Evolutionary conservation across 495 filamentous ascomycete species (phyloP).

Genomic region (Pseudevernia furfuracea): DNA sequence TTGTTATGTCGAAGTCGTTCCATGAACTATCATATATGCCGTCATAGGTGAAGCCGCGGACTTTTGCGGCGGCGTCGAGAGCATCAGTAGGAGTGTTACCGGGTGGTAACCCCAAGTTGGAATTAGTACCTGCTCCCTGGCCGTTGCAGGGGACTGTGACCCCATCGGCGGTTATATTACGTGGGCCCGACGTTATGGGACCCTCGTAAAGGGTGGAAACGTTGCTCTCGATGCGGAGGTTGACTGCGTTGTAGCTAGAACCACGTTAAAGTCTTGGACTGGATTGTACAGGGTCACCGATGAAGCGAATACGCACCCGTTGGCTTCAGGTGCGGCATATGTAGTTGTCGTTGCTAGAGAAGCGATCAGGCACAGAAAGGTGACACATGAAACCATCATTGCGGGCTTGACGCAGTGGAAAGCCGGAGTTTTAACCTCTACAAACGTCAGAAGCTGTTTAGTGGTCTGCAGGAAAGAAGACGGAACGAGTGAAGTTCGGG

Average conservation of each 20-base stretch:
- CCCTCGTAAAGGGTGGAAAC: slow-evolving; percentile 18
- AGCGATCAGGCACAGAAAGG: no score
- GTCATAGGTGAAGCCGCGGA: slow-evolving; percentile 13
- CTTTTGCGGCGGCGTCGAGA: slow-evolving; percentile 18
- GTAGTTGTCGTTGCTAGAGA: no score
- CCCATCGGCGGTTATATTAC: slow-evolving; percentile 8
- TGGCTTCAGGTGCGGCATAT: no score
- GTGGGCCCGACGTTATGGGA: slow-evolving; percentile 19
- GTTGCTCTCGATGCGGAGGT: slow-evolving; percentile 16
- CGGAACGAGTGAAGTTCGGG: no score
- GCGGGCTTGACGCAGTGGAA: no score
- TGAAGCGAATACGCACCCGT: no score
- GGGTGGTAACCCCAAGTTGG: slow-evolving; percentile 6
- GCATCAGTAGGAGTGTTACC: slow-evolving; percentile 15
- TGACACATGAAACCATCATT: no score
- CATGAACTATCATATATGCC: slow-evolving; percentile 7
- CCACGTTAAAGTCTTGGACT: no score
- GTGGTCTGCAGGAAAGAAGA: no score
- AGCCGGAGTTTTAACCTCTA: no score
- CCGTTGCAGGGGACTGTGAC: slow-evolving; percentile 12
- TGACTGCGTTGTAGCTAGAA: background rate
- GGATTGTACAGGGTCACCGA: no score
- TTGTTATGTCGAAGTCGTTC: slow-evolving; percentile 17
- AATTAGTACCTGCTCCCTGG: slow-evolving; percentile 1
- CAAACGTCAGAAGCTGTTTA: no score